Base-by-base conservation (phyloP, 2,329 filamentous ascomycete species). In the Pyrenochaeta sp. region DNA sequence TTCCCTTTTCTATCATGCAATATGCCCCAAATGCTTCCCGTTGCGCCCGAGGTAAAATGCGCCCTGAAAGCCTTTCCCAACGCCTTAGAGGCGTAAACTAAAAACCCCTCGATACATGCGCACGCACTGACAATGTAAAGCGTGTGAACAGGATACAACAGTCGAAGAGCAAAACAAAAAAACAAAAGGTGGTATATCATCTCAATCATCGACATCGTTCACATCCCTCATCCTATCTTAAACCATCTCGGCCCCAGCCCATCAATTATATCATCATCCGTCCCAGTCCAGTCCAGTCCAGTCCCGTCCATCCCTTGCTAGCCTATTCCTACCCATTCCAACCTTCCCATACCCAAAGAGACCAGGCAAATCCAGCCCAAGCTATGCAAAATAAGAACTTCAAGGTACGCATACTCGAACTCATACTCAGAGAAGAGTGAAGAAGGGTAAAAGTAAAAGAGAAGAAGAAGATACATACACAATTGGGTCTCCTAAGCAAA, bases 171-270 rank as follows among this genome's bases (percentile, higher is more conserved):
- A n/a, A n/a, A n/a, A n/a, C n/a, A n/a, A 13, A 22, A 7, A 20
- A 21, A 20, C 11, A 19, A 34, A 34, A 14, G 14, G 22, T n/a
- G 31, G 31, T 34, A 34, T 34, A 20, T 34, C 31, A 34, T 34
- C 31, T 34, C 18, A 34, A 34, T 34, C 31, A 8, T 34, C 31
- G 22, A 34, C 19, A 19, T 34, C 26, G 17, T 28, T 15, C 26
- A n/a, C 13, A n/a, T n/a, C n/a, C 18, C 30, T 27, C 24, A 13
- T 27, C 9, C 24, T 13, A 27, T 6, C 24, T n/a, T n/a, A n/a
- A n/a, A n/a, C n/a, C n/a, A n/a, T n/a, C n/a, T n/a, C n/a, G n/a
- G n/a, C n/a, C n/a, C n/a, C n/a, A n/a, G n/a, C n/a, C n/a, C n/a
- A n/a, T n/a, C n/a, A n/a, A n/a, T n/a, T n/a, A n/a, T n/a, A n/a